These are phyloP conservation scores for Populus nigra DNA, from an alignment of 345 rosid species.

Conservation along the genomic window DNA sequence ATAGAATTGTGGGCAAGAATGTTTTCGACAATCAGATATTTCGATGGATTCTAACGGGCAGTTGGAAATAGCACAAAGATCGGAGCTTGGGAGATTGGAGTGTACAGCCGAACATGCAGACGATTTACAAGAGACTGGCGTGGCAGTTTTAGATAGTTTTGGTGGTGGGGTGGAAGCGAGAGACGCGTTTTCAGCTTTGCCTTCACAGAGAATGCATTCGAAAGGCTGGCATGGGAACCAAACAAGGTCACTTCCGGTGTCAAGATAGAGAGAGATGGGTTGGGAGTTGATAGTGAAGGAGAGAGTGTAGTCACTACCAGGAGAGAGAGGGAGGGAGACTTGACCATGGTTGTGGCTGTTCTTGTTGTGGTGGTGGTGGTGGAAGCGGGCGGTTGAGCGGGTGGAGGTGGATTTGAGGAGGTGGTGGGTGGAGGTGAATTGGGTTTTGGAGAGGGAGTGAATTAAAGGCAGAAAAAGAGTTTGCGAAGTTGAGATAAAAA, in stretches of 20 bases:
- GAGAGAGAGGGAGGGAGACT: constrained; percentile 79
- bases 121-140: constrained; percentile 56
- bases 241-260: constrained; percentile 95
- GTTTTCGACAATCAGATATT: constrained; percentile 59
- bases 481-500: constrained; percentile 30
- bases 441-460: constrained; percentile 63
- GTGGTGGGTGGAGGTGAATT: constrained; percentile 57
- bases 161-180: constrained; percentile 29
- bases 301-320: constrained; percentile 87
- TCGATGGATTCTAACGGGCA: constrained; percentile 85
- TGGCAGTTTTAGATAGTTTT: constrained; percentile 48
- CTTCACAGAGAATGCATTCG: constrained; percentile 87
- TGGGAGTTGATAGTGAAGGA: constrained; percentile 53
- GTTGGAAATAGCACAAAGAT: constrained; percentile 74
- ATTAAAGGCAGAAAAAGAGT: constrained; percentile 50
- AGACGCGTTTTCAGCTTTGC: constrained; percentile 32
- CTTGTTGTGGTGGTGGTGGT: constrained; percentile 33
- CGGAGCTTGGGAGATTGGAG: constrained; percentile 58
- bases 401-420: constrained; percentile 75
- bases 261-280: constrained; percentile 70
- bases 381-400: constrained; percentile 75
- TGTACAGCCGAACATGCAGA: constrained; percentile 82
- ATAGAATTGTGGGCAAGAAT: constrained; percentile 75
- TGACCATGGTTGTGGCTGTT: constrained; percentile 35
- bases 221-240: constrained; percentile 96